These are phyloP conservation scores for Backusella mclennaniae DNA, from an alignment of 192 early-diverging fungal species.

Conservation along the genomic window DNA sequence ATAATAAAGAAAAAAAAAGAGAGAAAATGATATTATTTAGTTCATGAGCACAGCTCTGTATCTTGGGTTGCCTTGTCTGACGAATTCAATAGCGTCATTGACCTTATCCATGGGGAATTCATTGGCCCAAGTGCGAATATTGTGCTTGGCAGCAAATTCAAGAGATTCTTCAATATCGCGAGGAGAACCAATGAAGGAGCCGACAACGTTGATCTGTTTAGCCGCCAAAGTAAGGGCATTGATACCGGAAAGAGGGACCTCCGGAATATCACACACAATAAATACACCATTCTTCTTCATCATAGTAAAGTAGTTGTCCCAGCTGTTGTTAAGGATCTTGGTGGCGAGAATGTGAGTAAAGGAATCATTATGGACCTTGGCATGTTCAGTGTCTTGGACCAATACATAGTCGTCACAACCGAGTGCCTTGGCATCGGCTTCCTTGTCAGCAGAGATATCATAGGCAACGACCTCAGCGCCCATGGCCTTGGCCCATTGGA, in stretches of 20 bases:
- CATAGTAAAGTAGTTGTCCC: constrained; percentile 3
- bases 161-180: constrained; percentile 60
- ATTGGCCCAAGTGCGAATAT: constrained; percentile 63
- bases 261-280: constrained; percentile 12
- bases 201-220: constrained; percentile 50
- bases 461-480: constrained; percentile 49
- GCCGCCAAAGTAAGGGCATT: constrained; percentile 36
- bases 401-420: constrained; percentile 52
- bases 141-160: constrained; percentile 59
- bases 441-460: constrained; percentile 49
- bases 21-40: constrained; percentile 17
- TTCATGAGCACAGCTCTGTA: constrained; percentile 72
- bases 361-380: neutral
- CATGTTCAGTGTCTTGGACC: neutral
- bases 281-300: constrained; percentile 6
- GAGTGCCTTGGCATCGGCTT: constrained; percentile 49
- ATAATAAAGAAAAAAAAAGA: neutral
- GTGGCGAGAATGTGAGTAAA: constrained; percentile 11
- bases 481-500: constrained; percentile 57
- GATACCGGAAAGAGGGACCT: constrained; percentile 43
- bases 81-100: constrained; percentile 60
- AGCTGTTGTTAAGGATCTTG: neutral
- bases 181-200: constrained; percentile 67
- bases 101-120: constrained; percentile 57
- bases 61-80: constrained; percentile 58